Evolutionary conservation across 345 rosid genomes (phyloP), one percentile per base, ranked within the genome.

Genomic region (Arabis alpina): DNA sequence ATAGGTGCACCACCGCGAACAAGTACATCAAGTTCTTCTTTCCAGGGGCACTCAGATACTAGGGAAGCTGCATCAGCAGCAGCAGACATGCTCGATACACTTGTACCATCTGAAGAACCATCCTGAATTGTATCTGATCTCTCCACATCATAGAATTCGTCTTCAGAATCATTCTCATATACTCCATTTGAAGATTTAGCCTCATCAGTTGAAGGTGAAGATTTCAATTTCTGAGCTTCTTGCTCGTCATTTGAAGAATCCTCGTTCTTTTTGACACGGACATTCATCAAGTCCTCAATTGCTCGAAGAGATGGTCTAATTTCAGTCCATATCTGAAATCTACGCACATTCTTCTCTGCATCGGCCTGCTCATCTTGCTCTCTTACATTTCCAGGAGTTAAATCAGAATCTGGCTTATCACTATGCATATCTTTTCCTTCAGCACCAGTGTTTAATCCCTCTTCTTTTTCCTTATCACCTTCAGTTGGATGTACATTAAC

Each of bases 1-100:
- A 94, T 91, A 44, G 99, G 99, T 13, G 89, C 87, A 67, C 99
- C 99, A 2, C 98, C 99, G 39, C 92, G 97, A 77, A 94, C 90
- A 80, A 94, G 96, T 48, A 94, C 86, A 75, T 94, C 93, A 73
- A 94, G 82, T 79, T 94, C 99, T 77, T 94, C 93, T 76, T 82
- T 94, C 87, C 98, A 89, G 25, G 90, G 89, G 80, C 66, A 80
- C 49, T 69, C 77, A 72, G 90, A 19, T 19, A 19, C 23, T 34
- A 51, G n/a, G n/a, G n/a, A n/a, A n/a, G n/a, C n/a, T n/a, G n/a
- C n/a, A n/a, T n/a, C n/a, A n/a, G n/a, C n/a, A n/a, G n/a, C n/a
- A n/a, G n/a, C n/a, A n/a, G n/a, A 80, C 49, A 76, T 71, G 74
- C 52, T 42, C 68, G 90, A 53, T 72, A 75, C 62, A 74, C 68